Base-by-base conservation (phyloP, 208 protist genomes). In the Kentomonas sorsogonicus region DNA sequence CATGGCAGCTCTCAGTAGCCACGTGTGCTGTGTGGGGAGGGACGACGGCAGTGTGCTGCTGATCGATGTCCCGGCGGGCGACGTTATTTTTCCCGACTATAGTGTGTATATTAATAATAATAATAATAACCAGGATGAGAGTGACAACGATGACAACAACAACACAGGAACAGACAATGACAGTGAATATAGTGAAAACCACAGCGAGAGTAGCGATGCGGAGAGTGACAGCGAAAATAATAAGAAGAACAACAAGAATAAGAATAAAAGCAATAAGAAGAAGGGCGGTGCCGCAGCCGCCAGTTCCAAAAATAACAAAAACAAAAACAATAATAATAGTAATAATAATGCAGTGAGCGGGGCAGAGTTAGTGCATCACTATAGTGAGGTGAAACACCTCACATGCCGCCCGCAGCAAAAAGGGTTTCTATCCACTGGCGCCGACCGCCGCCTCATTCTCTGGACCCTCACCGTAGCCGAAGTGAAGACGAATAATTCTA, bases 391-490 rank as follows among this genome's bases (percentile, higher is more conserved):
- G n/a, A n/a, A n/a, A n/a, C n/a, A n/a, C n/a, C n/a, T n/a, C n/a
- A n/a, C 15, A 16, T 16, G 36, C 3, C 44, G 58, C 5, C 69
- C 74, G 0, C 82, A 93, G 46, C 52, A 59, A 16, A 72, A 73
- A 38, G 89, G 83, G 48, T 91, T 96, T 51, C 45, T 89, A 36
- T 79, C 79, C 10, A 65, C 89, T 65, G 89, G 89, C 18, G 75
- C 69, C 10, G 89, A 96, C 52, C 82, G 85, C n/a, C 86, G 85
- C 2, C 59, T 96, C 29, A 72, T 93, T 39, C 36, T 87, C 0
- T 96, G 89, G 86, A 79, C 83, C 0, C 44, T 96, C 5, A 84
- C 76, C 4, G 44, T 96, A 9, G 30, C 79, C 15, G 65, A 83
- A n/a, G n/a, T n/a, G n/a, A n/a, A n/a, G n/a, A n/a, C n/a, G n/a